These are phyloP conservation scores for Yamadazyma friedrichii DNA, from an alignment of 1,139 yeast species.

Conservation along the genomic window DNA sequence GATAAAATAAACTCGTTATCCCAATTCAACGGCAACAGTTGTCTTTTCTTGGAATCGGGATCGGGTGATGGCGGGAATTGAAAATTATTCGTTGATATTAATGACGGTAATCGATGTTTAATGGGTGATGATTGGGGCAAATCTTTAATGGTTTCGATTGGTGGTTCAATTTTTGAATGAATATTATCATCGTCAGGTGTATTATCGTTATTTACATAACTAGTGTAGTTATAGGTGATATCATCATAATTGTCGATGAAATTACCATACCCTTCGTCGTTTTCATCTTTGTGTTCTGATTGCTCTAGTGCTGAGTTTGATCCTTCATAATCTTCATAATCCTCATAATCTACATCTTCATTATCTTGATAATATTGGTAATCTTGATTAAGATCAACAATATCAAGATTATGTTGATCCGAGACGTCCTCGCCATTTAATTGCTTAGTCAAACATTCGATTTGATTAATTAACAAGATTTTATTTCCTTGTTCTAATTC, in stretches of 20 bases:
- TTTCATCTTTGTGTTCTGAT: too few relatives aligned
- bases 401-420: not conserved
- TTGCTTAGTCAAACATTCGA: conserved; percentile 47
- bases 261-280: conserved; percentile 3
- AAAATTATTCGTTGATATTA: conserved; percentile 15
- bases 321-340: conserved; percentile 13
- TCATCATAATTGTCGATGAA: conserved; percentile 4
- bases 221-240: conserved; percentile 9
- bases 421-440: conserved; percentile 21
- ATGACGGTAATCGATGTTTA: conserved; percentile 16
- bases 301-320: not conserved
- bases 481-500: conserved; percentile 52
- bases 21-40: conserved; percentile 35
- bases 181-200: conserved; percentile 4
- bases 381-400: too few relatives aligned
- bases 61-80: conserved; percentile 39
- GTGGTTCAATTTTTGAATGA: conserved; percentile 1
- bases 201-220: conserved; percentile 12
- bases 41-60: conserved; percentile 26
- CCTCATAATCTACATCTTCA: conserved; percentile 12
- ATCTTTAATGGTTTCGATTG: conserved; percentile 2
- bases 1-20: conserved; percentile 43
- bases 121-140: conserved; percentile 17
- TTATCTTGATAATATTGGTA: not conserved
- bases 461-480: conserved; percentile 52